These are phyloP conservation scores for Backusella tarrabulga DNA, from an alignment of 192 early-diverging fungal species.

Conservation along the genomic window DNA sequence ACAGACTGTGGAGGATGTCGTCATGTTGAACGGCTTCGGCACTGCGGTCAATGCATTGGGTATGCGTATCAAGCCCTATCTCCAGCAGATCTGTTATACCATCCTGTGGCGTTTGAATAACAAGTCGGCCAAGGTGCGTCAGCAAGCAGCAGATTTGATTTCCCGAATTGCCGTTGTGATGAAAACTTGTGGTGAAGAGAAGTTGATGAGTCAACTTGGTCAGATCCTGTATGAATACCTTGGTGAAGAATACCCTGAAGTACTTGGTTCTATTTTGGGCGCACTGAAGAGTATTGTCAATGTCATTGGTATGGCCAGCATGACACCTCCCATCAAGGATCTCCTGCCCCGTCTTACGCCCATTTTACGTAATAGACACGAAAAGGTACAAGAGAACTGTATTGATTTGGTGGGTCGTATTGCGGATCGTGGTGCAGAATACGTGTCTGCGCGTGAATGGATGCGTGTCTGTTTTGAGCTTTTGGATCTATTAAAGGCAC, in stretches of 20 bases:
- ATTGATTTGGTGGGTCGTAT: slow-evolving; percentile 98
- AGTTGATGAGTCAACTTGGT: slow-evolving; percentile 90
- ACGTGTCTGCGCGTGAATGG: slow-evolving; percentile 96
- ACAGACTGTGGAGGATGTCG: slow-evolving; percentile 89
- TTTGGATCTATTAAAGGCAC: slow-evolving; percentile 94
- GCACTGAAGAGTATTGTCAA: slow-evolving; percentile 95
- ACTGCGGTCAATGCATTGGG: slow-evolving; percentile 91
- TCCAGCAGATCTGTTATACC: slow-evolving; percentile 92
- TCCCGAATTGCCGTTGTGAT: slow-evolving; percentile 93
- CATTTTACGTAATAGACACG: slow-evolving; percentile 96
- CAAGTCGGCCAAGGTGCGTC: slow-evolving; percentile 91
- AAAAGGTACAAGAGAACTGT: slow-evolving; percentile 91
- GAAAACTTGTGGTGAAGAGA: slow-evolving; percentile 93
- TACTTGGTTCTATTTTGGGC: slow-evolving; percentile 91
- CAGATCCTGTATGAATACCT: slow-evolving; percentile 97
- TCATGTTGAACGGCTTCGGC: slow-evolving; percentile 95
- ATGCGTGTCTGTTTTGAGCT: slow-evolving; percentile 99
- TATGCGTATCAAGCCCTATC: slow-evolving; percentile 85
- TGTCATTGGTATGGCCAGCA: slow-evolving; percentile 96
- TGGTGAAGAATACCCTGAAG: slow-evolving; percentile 99
- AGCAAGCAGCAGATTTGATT: slow-evolving; percentile 97
- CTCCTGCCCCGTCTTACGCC: slow-evolving; percentile 95
- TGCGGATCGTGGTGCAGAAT: slow-evolving; percentile 97
- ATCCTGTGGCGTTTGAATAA: slow-evolving; percentile 98
- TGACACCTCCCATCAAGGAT: slow-evolving; percentile 99